Evolutionary conservation across 345 rosid species (phyloP).

Genomic region (Garcia nutans): DNA sequence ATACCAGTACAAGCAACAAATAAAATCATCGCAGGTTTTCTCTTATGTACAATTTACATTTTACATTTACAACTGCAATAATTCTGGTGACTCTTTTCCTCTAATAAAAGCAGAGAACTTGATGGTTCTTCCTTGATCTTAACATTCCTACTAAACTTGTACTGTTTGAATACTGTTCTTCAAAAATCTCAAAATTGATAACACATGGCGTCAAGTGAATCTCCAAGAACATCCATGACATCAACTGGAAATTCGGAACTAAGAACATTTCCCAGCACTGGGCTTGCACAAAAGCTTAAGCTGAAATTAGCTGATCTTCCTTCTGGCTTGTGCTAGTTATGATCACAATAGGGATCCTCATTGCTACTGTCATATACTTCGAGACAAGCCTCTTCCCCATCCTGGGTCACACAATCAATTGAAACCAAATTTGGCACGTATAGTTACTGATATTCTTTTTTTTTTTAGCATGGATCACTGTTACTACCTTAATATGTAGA

Average conservation of each 20-base stretch:
- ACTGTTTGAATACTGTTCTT: no score
- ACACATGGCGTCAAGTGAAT: not conserved
- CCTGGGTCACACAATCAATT: constrained; percentile 13
- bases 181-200: not conserved
- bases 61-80: not conserved
- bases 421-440: not conserved
- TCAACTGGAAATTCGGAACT: not conserved
- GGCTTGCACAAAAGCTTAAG: not conserved
- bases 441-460: not conserved
- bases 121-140: not conserved
- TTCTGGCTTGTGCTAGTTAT: not conserved
- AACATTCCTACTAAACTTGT: not conserved
- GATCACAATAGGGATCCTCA: not conserved
- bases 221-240: not conserved
- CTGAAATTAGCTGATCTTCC: constrained; percentile 5
- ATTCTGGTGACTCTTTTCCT: not conserved
- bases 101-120: not conserved
- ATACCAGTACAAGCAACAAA: not conserved
- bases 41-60: not conserved
- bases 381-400: constrained; percentile 31
- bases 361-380: constrained; percentile 11
- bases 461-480: not conserved
- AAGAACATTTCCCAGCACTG: not conserved
- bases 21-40: not conserved
- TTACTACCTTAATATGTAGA: not conserved